A percentile compares a stretch with the other conserved stretches of the same genome.
These are phyloP conservation scores for Acephala macrosclerotiorum DNA, from an alignment of 2,329 filamentous ascomycete species.

Conservation along the genomic window DNA sequence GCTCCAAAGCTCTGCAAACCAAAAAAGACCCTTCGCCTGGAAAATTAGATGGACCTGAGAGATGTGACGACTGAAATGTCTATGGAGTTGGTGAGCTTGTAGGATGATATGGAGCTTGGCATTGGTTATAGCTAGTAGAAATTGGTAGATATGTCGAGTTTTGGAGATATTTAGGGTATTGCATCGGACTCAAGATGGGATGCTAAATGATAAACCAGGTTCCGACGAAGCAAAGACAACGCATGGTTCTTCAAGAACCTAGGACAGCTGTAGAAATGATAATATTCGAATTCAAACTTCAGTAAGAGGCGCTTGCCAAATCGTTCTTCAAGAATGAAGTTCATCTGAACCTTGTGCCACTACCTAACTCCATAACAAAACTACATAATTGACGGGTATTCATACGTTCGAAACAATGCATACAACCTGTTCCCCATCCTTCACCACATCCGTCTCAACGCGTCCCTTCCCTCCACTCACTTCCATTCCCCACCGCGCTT, in stretches of 20 bases:
- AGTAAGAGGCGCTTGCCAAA: background rate
- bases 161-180: no score
- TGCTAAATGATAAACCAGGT: no score
- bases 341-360: background rate
- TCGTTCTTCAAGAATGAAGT: background rate
- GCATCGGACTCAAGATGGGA: no score
- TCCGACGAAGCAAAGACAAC: background rate
- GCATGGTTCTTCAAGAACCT: background rate
- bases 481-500: conserved; percentile 35
- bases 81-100: background rate
- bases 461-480: conserved; percentile 37
- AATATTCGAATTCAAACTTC: background rate
- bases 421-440: background rate
- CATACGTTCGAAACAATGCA: background rate
- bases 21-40: background rate
- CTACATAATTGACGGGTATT: background rate
- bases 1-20: background rate
- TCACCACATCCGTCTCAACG: background rate
- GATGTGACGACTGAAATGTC: background rate
- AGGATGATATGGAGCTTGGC: no score
- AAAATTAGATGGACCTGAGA: background rate
- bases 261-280: background rate
- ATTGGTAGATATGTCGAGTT: no score
- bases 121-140: no score
- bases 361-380: background rate